A percentile compares a stretch with the other conserved stretches of the same genome.
phyloP scores from a whole-genome alignment of 441 rosid species.

The Metrosideros polymorpha region DNA sequence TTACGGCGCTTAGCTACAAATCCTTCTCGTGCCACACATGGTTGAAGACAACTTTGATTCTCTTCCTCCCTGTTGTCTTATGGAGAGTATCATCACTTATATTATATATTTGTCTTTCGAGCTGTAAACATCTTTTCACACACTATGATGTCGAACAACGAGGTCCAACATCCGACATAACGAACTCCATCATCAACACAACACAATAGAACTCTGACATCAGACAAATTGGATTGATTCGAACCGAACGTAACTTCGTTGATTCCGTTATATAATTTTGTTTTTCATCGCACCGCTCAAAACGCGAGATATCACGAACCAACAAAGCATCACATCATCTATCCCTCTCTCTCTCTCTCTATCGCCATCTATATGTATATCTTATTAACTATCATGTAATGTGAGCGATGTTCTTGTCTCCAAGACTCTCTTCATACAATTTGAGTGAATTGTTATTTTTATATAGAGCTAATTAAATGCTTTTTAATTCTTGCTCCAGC shows the following conservation, averaged over 20 bases:
- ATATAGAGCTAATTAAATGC: neutral
- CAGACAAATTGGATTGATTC: neutral
- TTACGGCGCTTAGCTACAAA: neutral
- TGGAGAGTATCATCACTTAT: neutral
- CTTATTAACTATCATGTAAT: neutral
- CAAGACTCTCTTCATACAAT: neutral
- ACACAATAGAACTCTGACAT: neutral
- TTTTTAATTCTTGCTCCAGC: neutral
- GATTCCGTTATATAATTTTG: neutral
- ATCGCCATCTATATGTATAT: neutral
- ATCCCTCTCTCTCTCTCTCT: neutral
- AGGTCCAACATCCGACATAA: neutral
- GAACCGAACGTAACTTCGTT: neutral
- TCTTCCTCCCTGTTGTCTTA: neutral
- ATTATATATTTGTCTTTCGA: neutral
- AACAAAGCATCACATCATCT: neutral
- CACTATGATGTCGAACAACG: neutral
- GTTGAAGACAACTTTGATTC: neutral
- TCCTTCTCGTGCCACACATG: neutral
- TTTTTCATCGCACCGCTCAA: neutral
- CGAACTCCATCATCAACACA: rapidly evolving
- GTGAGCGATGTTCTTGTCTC: neutral
- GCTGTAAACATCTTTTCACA: neutral
- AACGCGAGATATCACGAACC: neutral
- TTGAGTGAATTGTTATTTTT: neutral